Base-by-base conservation (phyloP, 805 yeast genomes). In the Wickerhamomyces pijperi region DNA sequence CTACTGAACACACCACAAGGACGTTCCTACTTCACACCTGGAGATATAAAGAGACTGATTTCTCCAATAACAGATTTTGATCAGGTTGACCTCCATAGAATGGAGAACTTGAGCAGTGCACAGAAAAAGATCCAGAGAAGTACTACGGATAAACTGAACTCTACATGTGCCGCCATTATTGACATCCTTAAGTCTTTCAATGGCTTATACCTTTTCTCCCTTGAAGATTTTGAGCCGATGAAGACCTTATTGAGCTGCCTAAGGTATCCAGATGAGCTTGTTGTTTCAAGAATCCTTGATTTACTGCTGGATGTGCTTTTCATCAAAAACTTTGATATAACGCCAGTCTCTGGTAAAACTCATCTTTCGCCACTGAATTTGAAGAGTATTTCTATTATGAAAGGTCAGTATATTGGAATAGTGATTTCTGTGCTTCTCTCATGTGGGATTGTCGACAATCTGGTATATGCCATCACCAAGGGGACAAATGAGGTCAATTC, bases 21-120 rank as follows among this genome's bases (percentile, higher is more conserved):
- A 1, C 56, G 90, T 29, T 56, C 61, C 14, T 70, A 62, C 41
- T 53, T 86, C 11, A 35, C 74, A 28, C 83, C 82, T 11, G 65
- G 67, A 18, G 84, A 84, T 49, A 61, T 87, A 25, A 71, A 76
- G 32, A 65, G 70, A 7, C 54, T 90, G 8, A 60, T 84, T 1
- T 70, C 88, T 0, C 71, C 82, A n/a, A 82, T 83, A 49, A 76
- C 92, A 14, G 87, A 78, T 33, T 60, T 72, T 15, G 77, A 72
- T 31, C 60, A 62, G 16, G 64, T 64, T 39, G 64, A 67, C 8
- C 72, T 72, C 38, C 54, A 68, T 21, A 68, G 68, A 41, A 58
- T 65, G 21, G 79, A 74, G 31, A 74, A 12, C 13, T 12, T 17
- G 12, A 15, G 12, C 14, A 17, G 12, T 8, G 12, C 17, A 12